Percentiles rank a stretch among this genome's conserved stretches.
Evolutionary conservation across 2,329 filamentous ascomycete species (phyloP).

Genomic region (Ophiosphaerella korrae): DNA sequence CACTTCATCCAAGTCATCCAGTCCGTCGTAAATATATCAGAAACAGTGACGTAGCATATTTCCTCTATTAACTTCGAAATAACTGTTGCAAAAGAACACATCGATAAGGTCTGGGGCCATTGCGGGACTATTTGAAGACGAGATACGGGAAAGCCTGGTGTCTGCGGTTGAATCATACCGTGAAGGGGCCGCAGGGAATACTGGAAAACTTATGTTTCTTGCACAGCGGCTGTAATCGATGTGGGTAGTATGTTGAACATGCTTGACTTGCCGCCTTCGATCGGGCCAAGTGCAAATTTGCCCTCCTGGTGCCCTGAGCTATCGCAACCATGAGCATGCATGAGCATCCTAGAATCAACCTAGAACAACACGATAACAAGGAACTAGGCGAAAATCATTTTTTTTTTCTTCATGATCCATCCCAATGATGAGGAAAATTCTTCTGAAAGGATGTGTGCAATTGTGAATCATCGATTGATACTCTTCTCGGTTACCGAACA

Average conservation of each 20-base stretch:
- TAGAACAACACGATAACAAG: background rate
- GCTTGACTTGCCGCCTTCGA: background rate
- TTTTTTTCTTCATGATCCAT: background rate
- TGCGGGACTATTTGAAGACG: background rate
- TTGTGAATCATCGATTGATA: background rate
- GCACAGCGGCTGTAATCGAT: background rate
- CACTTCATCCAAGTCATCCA: too few relatives aligned
- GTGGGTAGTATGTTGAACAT: background rate
- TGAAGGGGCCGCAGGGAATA: background rate
- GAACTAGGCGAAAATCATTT: too few relatives aligned
- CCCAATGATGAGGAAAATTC: background rate
- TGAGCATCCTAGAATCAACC: background rate
- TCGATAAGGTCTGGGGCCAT: conserved; percentile 7
- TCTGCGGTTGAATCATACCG: conserved; percentile 2
- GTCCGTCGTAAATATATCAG: too few relatives aligned
- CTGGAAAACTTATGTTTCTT: background rate
- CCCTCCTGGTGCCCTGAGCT: conserved; percentile 7
- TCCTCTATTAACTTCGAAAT: background rate
- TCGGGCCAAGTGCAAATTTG: background rate
- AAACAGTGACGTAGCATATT: background rate
- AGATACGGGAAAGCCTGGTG: background rate
- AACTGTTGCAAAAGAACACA: background rate
- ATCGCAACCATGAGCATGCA: background rate
- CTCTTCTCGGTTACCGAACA: background rate
- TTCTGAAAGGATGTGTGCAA: background rate